Evolutionary conservation across 495 filamentous ascomycete genomes (phyloP), one percentile per base, ranked within the genome.

Genomic region (Durotheca rogersii): DNA sequence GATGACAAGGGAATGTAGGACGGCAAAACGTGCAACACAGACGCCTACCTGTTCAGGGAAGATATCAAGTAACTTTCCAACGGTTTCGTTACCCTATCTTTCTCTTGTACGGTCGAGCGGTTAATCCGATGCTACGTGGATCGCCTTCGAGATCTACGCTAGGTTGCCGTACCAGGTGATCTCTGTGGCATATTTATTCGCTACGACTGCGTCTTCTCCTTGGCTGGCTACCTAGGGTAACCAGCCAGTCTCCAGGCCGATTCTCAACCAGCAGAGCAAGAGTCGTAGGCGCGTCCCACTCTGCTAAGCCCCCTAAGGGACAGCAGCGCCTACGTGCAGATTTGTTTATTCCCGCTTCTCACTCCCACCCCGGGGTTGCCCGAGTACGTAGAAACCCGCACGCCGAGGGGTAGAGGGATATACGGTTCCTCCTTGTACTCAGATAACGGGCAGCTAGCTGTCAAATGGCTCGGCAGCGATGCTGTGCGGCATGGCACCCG

Each of bases 141-240:
- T 27, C 23, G 4, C 36, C 43, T 23, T 50, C 40, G 16, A 53
- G 56, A 58, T 58, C 56, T 58, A 25, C 56, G 19, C 49, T 17
- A 50, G 56, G 40, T 41, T 58, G 41, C 41, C 32, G 50, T 58
- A 46, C 41, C 40, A 50, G 49, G 40, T 40, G 50, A 58, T 53
- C 56, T 58, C 40, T 50, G 56, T 58, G 41, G 20, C 30, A 58
- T 50, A 30, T 40, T 40, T 7, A 27, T n/a, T n/a, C n/a, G n/a
- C n/a, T n/a, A 40, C 37, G 37, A 37, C 34, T 50, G 25, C 31
- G 40, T 50, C 34, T 40, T 34, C 30, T 46, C 30, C 34, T 37
- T 29, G 35, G 37, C 19, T 9, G 9, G 9, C 23, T 4, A 27
- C 4, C 4, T 27, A 27, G 23, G 23, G 4, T 27, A 31, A 19